phyloP scores from a whole-genome alignment of 805 yeast genomes.

The Blastobotrys peoriensis region DNA sequence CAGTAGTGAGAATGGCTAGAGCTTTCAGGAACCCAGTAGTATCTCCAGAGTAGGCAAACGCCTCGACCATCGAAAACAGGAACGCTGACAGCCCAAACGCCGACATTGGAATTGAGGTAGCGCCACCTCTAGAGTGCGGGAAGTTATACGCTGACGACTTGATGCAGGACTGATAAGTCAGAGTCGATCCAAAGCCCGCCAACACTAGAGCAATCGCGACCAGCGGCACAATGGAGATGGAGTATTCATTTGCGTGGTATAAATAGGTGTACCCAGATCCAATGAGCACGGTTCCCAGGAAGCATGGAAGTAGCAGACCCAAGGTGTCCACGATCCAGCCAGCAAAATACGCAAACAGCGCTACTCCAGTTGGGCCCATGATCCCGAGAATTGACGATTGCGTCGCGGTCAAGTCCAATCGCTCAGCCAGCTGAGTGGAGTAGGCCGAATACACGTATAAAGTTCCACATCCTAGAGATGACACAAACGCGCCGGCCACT shows the following conservation, averaged over 20 bases:
- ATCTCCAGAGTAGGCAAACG: conserved; percentile 30
- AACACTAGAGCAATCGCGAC: conserved; percentile 36
- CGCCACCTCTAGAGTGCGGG: conserved; percentile 63
- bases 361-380: conserved; percentile 55
- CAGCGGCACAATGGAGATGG: conserved; percentile 31
- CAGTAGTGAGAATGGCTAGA: conserved; percentile 16
- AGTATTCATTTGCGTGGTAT: conserved; percentile 39
- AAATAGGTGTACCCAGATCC: conserved; percentile 52
- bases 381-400: conserved; percentile 57
- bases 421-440: conserved; percentile 61
- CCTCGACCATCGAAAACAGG: conserved; percentile 49
- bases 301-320: conserved; percentile 34
- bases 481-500: conserved; percentile 13
- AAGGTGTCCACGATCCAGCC: conserved; percentile 22
- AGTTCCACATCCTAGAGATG: conserved; percentile 45
- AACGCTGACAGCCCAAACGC: conserved; percentile 71
- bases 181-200: conserved; percentile 65
- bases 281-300: conserved; percentile 45
- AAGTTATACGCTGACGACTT: conserved; percentile 67
- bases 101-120: conserved; percentile 70
- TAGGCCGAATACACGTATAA: conserved; percentile 63
- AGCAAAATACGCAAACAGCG: conserved; percentile 33
- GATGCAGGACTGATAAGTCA: conserved; percentile 55
- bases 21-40: conserved; percentile 19
- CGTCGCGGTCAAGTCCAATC: conserved; percentile 52